Conservation (phyloP, 441 rosid genomes). For the Gossypium davidsonii region DNA sequence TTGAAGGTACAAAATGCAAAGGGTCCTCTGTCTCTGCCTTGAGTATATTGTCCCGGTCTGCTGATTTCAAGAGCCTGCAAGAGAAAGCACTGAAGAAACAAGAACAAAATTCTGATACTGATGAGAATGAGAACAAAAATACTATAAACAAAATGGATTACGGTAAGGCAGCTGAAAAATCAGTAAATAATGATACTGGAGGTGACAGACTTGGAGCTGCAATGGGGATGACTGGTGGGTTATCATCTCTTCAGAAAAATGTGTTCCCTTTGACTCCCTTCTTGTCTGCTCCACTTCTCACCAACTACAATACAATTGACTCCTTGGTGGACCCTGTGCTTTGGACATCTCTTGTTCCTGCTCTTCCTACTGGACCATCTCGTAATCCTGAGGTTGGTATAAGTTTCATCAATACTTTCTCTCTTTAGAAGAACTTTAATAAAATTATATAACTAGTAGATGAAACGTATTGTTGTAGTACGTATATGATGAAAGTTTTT, state of each 20-base stretch:
- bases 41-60: conserved; percentile 70
- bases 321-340: conserved; percentile 71
- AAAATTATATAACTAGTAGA: not conserved
- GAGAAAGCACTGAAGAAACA: conserved; percentile 65
- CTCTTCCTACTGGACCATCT: conserved; percentile 63
- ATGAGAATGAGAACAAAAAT: conserved; percentile 75
- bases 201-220: conserved; percentile 47
- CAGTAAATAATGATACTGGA: conserved; percentile 40
- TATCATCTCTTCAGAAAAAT: conserved; percentile 72
- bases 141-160: conserved; percentile 59
- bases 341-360: conserved; percentile 73
- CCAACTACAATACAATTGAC: conserved; percentile 68
- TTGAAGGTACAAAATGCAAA: conserved; percentile 42
- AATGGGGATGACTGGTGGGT: conserved; percentile 49
- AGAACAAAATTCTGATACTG: conserved; percentile 52
- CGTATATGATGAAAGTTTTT: not conserved
- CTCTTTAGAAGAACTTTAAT: not conserved
- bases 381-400: conserved; percentile 63
- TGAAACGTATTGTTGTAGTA: not conserved
- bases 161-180: conserved; percentile 73
- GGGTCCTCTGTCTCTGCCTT: conserved; percentile 56
- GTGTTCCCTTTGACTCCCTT: conserved; percentile 67
- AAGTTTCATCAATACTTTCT: conserved; percentile 10
- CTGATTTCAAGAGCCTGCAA: conserved; percentile 74
- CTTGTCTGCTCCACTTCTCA: conserved; percentile 74